Base-by-base conservation (phyloP, 1,284 basidiomycete genomes). In the Ceratorhiza oryzae-sativae region DNA sequence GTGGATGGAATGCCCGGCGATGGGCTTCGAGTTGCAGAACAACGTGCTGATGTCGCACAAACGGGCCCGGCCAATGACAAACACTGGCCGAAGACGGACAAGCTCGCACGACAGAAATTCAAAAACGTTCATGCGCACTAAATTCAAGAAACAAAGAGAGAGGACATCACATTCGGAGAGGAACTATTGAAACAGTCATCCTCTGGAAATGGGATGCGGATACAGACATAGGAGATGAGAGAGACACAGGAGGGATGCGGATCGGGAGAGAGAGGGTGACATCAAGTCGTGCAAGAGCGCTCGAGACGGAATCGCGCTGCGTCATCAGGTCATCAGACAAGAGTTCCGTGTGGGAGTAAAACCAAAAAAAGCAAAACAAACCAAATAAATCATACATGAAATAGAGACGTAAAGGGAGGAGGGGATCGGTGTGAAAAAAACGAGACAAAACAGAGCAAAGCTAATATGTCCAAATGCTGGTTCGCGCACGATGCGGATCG, bases 291-390 rank as follows among this genome's bases (percentile, higher is more conserved):
- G 20, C 45, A 30, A 18, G 53, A 59, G 58, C 58, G 53, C 36
- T 41, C 41, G 36, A 10, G 32, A 30, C 23, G 30, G 65, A 30
- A 68, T 46, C 27, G 65, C 53, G 53, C 65, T 68, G 65, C 53
- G 65, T 68, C 65, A 48, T 58, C 51, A 68, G 51, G 18, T 68
- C 53, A 68, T 68, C 32, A 68, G 32, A 45, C 58, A 60, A 63
- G 42, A 68, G 65, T 68, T 68, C 51, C 51, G 51, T 56, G 65
- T 53, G 27, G 65, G 65, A 68, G 65, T 68, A 41, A 56, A 6
- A 39, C 30, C 25, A 30, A 27, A 53, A 65, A 51, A 53, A n/a
- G 36, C 25, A 39, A 8, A 39, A 36, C 45, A 45, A 63, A 49
- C 2, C 45, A 30, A 68, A 68, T 45, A 56, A 58, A 56, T 42